Base-by-base conservation (phyloP, 257 asterid species). In the Leptodermis oblonga region DNA sequence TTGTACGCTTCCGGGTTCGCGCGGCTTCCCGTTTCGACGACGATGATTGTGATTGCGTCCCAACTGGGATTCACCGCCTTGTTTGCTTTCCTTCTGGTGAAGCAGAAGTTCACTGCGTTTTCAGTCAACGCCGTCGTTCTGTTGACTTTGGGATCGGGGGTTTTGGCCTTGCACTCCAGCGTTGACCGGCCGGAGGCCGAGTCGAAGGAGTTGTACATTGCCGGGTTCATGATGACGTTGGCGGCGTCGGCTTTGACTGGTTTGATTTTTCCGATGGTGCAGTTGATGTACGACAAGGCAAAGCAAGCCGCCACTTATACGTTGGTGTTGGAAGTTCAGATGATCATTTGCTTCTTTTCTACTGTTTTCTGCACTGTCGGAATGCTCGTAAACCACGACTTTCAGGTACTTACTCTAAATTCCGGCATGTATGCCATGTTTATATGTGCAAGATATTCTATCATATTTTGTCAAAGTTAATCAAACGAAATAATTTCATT, bases 321-420 rank as follows among this genome's bases (percentile, higher is more conserved):
- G 1, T 61, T 80, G 81, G 79, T 80, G 23, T 14, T 80, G 77
- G 84, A 80, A 60, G 28, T 73, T 70, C 79, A 80, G 70, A 1
- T 56, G 73, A 74, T 80, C 0, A 45, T 73, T 46, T 65, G 71
- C 36, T 1, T 70, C 0, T 66, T 73, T 15, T 77, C 70, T 13
- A 73, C 79, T 4, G 33, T 45, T 23, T 65, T 76, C 31, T 80
- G 79, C 37, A 71, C 79, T 33, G 59, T 67, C 4, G 82, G 75
- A 33, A 76, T 77, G 84, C 17, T 76, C 20, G 26, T 73, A 0
- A 76, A 76, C 77, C 71, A 67, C 31, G 84, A 80, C 30, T 80
- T 76, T 17, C 59, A 76, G 84, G 84, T 80, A n/a, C n/a, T n/a
- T n/a, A n/a, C n/a, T n/a, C n/a, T n/a, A n/a, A n/a, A n/a, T n/a